phyloP scores from a whole-genome alignment of 768 basidiomycete genomes.

The Boletus coccyginus region DNA sequence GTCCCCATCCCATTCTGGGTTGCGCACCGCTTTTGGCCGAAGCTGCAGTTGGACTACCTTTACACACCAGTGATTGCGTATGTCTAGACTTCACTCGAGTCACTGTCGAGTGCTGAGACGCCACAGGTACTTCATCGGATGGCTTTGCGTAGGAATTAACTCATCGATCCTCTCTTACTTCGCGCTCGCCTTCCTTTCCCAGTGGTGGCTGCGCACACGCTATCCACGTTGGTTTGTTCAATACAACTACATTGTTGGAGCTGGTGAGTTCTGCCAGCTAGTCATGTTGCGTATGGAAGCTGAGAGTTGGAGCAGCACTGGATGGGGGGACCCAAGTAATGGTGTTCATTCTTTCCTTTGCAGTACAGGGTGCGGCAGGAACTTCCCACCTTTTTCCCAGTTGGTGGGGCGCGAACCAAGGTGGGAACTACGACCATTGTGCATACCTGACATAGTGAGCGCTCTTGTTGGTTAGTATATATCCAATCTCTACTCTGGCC shows the following conservation, averaged over 20 bases:
- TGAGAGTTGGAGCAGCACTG: constrained; percentile 24
- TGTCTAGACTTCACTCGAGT: neutral
- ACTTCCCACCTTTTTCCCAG: constrained; percentile 47
- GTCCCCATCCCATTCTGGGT: constrained; percentile 43
- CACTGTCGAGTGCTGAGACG: constrained; percentile 6
- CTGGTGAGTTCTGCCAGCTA: constrained; percentile 34
- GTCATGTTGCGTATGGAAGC: neutral
- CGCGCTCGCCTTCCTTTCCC: constrained; percentile 54
- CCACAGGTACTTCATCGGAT: constrained; percentile 37
- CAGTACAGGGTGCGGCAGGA: constrained; percentile 52
- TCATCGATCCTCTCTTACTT: constrained; percentile 48
- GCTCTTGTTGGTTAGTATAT: neutral
- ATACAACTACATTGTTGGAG: constrained; percentile 67
- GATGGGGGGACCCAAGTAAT: constrained; percentile 48
- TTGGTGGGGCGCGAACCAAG: constrained; percentile 61
- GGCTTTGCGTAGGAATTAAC: constrained; percentile 53
- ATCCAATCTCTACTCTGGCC: neutral
- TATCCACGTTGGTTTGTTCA: constrained; percentile 65
- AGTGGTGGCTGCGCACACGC: constrained; percentile 55
- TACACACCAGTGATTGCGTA: constrained; percentile 36
- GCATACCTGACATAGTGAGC: constrained; percentile 15
- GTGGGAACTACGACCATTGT: constrained; percentile 37
- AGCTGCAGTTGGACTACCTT: constrained; percentile 24
- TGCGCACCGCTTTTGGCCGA: constrained; percentile 36
- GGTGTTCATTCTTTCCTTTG: constrained; percentile 50